Base-by-base conservation (phyloP, 2,329 filamentous ascomycete genomes). In the Fusarium transvaalense region DNA sequence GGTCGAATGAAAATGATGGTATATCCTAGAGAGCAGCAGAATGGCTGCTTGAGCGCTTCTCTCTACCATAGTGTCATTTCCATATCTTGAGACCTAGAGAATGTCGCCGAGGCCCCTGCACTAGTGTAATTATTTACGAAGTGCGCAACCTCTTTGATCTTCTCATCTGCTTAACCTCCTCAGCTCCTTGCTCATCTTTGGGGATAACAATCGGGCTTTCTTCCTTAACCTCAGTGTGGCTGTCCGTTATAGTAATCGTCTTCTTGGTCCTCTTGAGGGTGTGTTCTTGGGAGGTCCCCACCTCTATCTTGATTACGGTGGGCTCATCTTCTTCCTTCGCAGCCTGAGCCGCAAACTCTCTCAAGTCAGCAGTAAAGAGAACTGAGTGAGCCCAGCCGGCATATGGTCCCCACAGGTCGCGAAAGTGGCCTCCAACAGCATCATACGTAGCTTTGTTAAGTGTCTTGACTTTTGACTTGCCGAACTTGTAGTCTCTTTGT, bases 331-430 rank as follows among this genome's bases (percentile, higher is more conserved):
- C 69, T 23, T 48, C 54, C 25, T 66, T 65, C 5, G 61, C 56
- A 17, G 84, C 81, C 45, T 86, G 85, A 69, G 92, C 91, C 0
- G 94, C 91, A 75, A 98, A 98, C 0, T 92, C 88, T 75, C 89
- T 92, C 58, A 99, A 79, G 76, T 99, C 94, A 0, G 96, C 97
- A 0, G 96, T 97, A 76, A 99, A 99, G 14, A 99, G 84, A 10
- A 99, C 96, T 4, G 93, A 97, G 81, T 99, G 96, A 12, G 97
- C 96, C 97, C 97, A 99, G 1, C 96, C 96, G 2, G 96, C 96
- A 74, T 98, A 92, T 61, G 91, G 88, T 0, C 96, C 96, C 96
- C 97, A 99, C 1, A 98, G 84, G 37, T 85, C 85, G 56, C 96
- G 88, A 74, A 99, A 99, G 74, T 97, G 92, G 67, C 97, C 92